Percentiles rank a stretch among this genome's conserved stretches.
phyloP scores from a whole-genome alignment of 805 yeast species.

The Suhomyces emberorum region DNA sequence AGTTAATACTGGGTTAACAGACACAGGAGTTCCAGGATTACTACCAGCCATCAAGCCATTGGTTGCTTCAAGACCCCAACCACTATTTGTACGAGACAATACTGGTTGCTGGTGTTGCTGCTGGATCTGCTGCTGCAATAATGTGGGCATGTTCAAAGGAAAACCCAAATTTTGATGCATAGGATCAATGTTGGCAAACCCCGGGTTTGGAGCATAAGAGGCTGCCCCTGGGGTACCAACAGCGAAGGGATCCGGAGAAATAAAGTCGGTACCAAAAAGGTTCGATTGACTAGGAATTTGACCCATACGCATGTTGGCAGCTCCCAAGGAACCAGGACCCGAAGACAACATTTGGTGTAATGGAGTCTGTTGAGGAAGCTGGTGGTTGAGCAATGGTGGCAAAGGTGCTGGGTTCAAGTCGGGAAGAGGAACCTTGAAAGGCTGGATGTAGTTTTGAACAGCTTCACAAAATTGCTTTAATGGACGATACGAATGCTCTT shows the following conservation, averaged over 20 bases:
- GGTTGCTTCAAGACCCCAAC: constrained; percentile 37
- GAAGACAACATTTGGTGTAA: constrained; percentile 27
- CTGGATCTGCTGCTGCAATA: constrained; percentile 10
- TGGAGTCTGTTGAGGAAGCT: constrained; percentile 16
- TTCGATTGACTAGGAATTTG: constrained; percentile 14
- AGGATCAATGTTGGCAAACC: neutral
- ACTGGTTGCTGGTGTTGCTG: constrained; percentile 21
- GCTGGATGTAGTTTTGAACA: constrained; percentile 50
- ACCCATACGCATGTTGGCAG: constrained; percentile 24
- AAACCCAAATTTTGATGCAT: constrained; percentile 11
- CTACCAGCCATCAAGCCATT: constrained; percentile 16
- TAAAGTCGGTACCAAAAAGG: constrained; percentile 23
- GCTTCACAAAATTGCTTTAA: constrained; percentile 51
- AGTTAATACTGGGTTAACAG: constrained; percentile 19
- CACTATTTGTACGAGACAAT: constrained; percentile 32
- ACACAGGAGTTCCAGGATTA: constrained; percentile 29
- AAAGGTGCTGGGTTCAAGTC: constrained; percentile 10
- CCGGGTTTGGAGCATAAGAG: neutral
- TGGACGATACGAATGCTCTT: constrained; percentile 47
- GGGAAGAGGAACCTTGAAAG: constrained; percentile 61
- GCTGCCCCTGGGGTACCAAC: constrained; percentile 4
- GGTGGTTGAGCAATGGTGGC: constrained; percentile 4
- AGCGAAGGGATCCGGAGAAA: constrained; percentile 19
- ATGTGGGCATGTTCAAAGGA: constrained; percentile 29
- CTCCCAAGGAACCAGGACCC: constrained; percentile 22